Evolutionary conservation across 2,329 filamentous ascomycete genomes (phyloP), one percentile per base, ranked within the genome.

Genomic region (Metarhizium anisopliae): DNA sequence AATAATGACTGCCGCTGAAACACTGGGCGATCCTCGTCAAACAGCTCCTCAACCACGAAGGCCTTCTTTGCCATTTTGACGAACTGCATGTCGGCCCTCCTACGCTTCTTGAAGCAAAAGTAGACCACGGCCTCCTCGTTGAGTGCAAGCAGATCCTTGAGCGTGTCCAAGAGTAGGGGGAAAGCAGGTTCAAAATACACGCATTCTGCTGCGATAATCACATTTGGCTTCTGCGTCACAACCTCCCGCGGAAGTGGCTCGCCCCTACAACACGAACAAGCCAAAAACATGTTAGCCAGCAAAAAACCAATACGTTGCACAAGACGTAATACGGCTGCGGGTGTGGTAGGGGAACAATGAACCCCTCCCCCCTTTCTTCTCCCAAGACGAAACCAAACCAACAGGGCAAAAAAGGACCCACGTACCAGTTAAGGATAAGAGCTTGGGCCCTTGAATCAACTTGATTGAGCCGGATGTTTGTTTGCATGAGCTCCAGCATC

Each of bases 181-280:
- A 97, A 97, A 1, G 94, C 90, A 2, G 93, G 91, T 71, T 97
- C 94, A 70, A 95, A 95, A 75, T 97, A 99, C 51, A 96, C 91
- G 72, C 93, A 97, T 70, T 97, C 94, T 45, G 92, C 93, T 3
- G 94, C 94, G n/a, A 97, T 80, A 55, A 99, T 85, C 55, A 96
- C 77, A 64, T 92, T 84, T 18, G 91, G 90, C 59, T 81, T 81
- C 62, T 77, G 76, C 55, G 77, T 71, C 53, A 77, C 62, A 47
- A 86, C 74, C 47, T 74, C 70, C 47, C 74, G 69, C 42, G 83
- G 76, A 50, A 87, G 73, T 53, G 80, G 73, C 60, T 85, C 78
- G 56, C 83, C 83, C 84, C 84, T 86, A 61, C 29, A 57, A 25
- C 47, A 49, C 50, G 50, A 29, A 14, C 20, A 30, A 6, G 14